Base-by-base conservation (phyloP, 352 stramenopile species). In the Globisporangium rhizosaccharum region DNA sequence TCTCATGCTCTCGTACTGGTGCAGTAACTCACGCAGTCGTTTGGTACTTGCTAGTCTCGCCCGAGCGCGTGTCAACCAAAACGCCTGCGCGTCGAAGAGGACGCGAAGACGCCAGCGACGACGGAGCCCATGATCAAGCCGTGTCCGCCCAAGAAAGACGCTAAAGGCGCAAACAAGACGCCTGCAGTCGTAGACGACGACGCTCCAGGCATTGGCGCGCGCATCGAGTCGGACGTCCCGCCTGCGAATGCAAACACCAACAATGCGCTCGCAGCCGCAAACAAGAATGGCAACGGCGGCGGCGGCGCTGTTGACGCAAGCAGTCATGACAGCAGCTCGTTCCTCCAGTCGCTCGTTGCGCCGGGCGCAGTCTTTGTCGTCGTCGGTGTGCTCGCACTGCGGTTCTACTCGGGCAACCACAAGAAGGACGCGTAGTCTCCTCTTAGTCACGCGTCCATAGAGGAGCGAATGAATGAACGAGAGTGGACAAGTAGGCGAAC, bases 131-230 rank as follows among this genome's bases (percentile, higher is more conserved):
- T 73, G 11, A 76, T 92, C 52, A 88, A 88, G 51, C 82, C 82
- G 1, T 92, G 82, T 53, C 72, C 76, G 45, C 75, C 78, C 5
- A 89, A 89, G 75, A 85, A 87, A 51, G 73, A 85, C 18, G 63
- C 53, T 18, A 74, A 73, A 59, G 55, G 62, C 51, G 59, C 55
- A 0, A 53, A 30, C 57, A 45, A 37, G 23, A 42, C 33, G 0
- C 41, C 39, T 1, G 33, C 30, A n/a, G 41, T 36, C 9, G 47
- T 67, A 17, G 73, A 87, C 53, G 68, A 88, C 46, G 79, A 90
- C 52, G 64, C 77, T 10, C 82, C 82, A n/a, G 75, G 82, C 3
- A 87, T 84, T 45, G 82, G 75, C 23, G 79, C 79, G 28, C 78
- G 73, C 30, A 56, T 80, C n/a, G 58, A 61, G 7, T 12, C 23